phyloP scores from a whole-genome alignment of 352 stramenopile species.

The Thraustotheca clavata region DNA sequence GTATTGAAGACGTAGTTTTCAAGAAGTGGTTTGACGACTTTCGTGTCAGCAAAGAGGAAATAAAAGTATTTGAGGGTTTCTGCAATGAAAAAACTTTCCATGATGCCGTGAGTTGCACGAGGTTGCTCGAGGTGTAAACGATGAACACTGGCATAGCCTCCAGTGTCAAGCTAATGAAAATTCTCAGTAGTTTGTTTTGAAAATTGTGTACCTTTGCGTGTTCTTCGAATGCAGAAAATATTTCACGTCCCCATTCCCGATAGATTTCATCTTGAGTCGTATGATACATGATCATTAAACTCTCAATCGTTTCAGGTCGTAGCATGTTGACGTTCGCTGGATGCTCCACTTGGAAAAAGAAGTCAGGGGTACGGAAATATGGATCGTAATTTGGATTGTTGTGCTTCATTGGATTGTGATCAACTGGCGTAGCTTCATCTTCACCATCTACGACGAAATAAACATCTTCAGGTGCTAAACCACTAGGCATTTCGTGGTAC shows the following conservation, averaged over 20 bases:
- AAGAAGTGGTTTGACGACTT: constrained; percentile 41
- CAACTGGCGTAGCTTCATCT: neutral
- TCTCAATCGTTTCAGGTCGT: constrained; percentile 85
- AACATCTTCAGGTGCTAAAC: constrained; percentile 65
- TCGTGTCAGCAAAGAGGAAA: constrained; percentile 71
- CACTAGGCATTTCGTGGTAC: constrained; percentile 48
- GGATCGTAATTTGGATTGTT: neutral
- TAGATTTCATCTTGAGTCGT: constrained; percentile 79
- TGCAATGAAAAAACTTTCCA: constrained; percentile 88
- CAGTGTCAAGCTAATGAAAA: constrained; percentile 24
- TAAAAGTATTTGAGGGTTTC: constrained; percentile 92
- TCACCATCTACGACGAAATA: constrained; percentile 36
- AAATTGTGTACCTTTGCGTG: constrained; percentile 42
- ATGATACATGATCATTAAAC: constrained; percentile 81
- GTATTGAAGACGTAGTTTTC: constrained; percentile 83
- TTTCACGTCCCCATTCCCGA: constrained; percentile 57
- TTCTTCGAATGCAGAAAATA: constrained; percentile 71
- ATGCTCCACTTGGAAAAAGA: constrained; percentile 17
- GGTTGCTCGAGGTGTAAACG: constrained; percentile 33
- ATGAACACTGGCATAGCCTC: constrained; percentile 59
- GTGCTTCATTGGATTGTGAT: constrained; percentile 5
- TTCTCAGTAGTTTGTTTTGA: neutral
- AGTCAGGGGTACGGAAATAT: neutral
- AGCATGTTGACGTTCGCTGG: constrained; percentile 58
- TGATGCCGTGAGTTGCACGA: constrained; percentile 30